Evolutionary conservation across 106 monocot species (phyloP).

Genomic region (Dendrobium nobile): DNA sequence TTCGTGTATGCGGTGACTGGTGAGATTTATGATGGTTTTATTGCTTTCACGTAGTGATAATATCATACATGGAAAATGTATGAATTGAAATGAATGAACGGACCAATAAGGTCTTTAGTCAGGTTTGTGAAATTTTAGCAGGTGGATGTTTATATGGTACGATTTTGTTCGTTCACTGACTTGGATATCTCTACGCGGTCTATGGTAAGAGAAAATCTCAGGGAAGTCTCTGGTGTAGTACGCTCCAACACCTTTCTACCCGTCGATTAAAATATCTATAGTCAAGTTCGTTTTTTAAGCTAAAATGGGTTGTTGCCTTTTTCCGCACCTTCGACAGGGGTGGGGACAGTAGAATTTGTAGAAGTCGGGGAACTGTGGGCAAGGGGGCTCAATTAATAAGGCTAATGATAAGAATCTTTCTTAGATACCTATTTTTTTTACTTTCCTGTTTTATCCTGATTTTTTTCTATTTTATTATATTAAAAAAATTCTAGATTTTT

Average conservation of each 20-base stretch:
- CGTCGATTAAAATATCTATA: not conserved
- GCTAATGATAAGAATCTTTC: not conserved
- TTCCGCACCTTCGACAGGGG: not conserved
- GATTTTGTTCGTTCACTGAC: not conserved
- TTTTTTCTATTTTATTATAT: not conserved
- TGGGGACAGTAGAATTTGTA: not conserved
- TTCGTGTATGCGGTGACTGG: no score
- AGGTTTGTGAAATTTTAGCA: no score
- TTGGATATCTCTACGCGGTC: not conserved
- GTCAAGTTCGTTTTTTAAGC: not conserved
- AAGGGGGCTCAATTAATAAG: not conserved
- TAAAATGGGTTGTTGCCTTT: not conserved
- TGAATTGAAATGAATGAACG: no score
- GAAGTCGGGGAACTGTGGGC: not conserved
- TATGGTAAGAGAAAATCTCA: not conserved
- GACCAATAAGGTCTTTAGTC: no score
- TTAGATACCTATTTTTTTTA: not conserved
- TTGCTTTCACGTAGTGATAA: no score
- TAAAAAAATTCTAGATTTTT: not conserved
- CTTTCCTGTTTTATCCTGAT: not conserved
- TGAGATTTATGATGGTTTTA: no score
- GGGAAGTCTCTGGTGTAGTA: not conserved
- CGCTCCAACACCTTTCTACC: not conserved
- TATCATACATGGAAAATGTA: no score
- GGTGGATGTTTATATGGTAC: no score